phyloP scores from a whole-genome alignment of 169 alveolate genomes.

The Cryptosporidium andersoni region DNA sequence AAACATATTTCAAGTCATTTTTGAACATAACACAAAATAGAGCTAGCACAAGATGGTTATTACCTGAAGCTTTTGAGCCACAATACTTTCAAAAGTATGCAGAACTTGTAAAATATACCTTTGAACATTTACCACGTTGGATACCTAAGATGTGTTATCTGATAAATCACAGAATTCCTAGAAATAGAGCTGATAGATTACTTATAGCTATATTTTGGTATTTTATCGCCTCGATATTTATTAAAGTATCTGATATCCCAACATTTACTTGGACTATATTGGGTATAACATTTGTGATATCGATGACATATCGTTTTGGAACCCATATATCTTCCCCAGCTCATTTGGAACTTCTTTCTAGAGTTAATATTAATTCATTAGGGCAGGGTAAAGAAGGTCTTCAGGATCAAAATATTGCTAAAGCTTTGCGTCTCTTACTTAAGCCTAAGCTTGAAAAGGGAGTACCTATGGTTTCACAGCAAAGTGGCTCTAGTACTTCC shows the following conservation, averaged over 20 bases:
- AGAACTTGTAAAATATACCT: conserved; percentile 17
- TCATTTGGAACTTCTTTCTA: conserved; percentile 36
- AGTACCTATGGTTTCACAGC: not conserved
- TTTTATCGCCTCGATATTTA: not conserved
- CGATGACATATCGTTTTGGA: conserved; percentile 61
- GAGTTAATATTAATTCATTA: conserved; percentile 14
- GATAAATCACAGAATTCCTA: conserved; percentile 53
- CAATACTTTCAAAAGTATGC: conserved; percentile 68
- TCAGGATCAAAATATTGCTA: not conserved
- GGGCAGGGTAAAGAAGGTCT: not conserved
- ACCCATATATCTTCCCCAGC: conserved; percentile 49
- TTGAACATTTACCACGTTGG: conserved; percentile 69
- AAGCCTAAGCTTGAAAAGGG: not conserved
- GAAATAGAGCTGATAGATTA: conserved; percentile 36
- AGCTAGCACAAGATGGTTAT: conserved; percentile 47
- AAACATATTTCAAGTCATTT: conserved; percentile 5
- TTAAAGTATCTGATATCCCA: not conserved
- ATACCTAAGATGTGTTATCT: conserved; percentile 47
- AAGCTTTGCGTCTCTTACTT: not conserved
- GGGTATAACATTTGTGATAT: not conserved
- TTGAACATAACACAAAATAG: conserved; percentile 3
- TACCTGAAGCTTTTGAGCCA: conserved; percentile 63
- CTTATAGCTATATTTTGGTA: conserved; percentile 33
- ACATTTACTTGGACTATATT: conserved; percentile 16
- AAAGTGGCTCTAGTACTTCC: not conserved